A percentile compares a stretch with the other conserved stretches of the same genome.
Conservation (phyloP, 208 protist genomes). For the Wallacemonas collosoma region DNA sequence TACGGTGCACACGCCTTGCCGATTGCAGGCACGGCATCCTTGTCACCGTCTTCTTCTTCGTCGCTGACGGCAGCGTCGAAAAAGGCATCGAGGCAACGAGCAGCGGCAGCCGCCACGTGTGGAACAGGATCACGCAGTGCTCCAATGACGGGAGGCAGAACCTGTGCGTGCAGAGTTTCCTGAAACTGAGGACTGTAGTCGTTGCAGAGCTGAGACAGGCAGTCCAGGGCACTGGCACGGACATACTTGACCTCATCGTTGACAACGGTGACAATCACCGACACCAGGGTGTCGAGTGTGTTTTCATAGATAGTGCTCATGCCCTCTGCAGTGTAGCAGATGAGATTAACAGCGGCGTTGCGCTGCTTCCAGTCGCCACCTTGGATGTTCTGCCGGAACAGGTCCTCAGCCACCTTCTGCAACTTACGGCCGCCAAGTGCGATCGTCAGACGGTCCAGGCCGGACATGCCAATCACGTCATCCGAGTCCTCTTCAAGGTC, state of each 20-base stretch:
- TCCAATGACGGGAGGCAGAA: conserved; percentile 58
- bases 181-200: conserved; percentile 72
- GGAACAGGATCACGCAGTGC: conserved; percentile 69
- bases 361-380: conserved; percentile 71
- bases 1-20: conserved; percentile 51
- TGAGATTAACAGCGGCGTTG: conserved; percentile 73
- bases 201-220: conserved; percentile 68
- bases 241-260: conserved; percentile 82
- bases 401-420: conserved; percentile 54
- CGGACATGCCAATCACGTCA: conserved; percentile 55
- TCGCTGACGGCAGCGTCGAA: conserved; percentile 61
- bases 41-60: conserved; percentile 55
- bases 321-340: conserved; percentile 75
- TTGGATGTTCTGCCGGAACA: conserved; percentile 77
- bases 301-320: conserved; percentile 64
- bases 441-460: conserved; percentile 78
- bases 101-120: conserved; percentile 66
- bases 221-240: conserved; percentile 67
- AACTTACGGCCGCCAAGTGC: conserved; percentile 82
- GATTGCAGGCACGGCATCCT: conserved; percentile 37
- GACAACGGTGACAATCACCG: conserved; percentile 47
- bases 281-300: conserved; percentile 55
- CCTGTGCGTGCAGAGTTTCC: conserved; percentile 42
- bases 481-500: conserved; percentile 71
- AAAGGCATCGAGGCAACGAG: conserved; percentile 70